These are phyloP conservation scores for Fagus sylvatica DNA, from an alignment of 306 rosid species.

Conservation along the genomic window DNA sequence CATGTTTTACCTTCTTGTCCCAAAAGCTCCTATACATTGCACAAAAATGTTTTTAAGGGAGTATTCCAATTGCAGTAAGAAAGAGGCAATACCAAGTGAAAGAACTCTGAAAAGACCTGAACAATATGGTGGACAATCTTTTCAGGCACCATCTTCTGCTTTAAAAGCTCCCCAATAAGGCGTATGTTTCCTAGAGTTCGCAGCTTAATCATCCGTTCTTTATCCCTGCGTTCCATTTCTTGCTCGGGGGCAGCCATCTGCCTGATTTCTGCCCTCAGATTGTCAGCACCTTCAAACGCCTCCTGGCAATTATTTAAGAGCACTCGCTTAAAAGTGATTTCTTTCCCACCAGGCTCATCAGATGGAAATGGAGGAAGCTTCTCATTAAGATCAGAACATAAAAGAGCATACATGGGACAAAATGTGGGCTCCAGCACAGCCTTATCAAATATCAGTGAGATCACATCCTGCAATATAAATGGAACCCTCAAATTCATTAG, in stretches of 20 bases:
- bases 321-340: no score
- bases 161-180: slow-evolving; percentile 47
- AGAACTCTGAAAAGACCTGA: slow-evolving; percentile 26
- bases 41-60: slow-evolving; percentile 4
- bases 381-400: no score
- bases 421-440: no score
- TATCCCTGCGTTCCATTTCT: slow-evolving; percentile 41
- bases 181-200: slow-evolving; percentile 47
- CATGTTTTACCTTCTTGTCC: slow-evolving; percentile 31
- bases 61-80: neutral
- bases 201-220: slow-evolving; percentile 41
- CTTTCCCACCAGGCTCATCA: no score
- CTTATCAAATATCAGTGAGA: no score
- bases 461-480: no score
- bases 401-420: no score
- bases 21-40: slow-evolving; percentile 33
- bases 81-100: neutral
- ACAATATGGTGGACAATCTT: slow-evolving; percentile 50
- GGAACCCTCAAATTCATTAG: no score
- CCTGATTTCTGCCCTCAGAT: slow-evolving; percentile 38
- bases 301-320: slow-evolving; percentile 37
- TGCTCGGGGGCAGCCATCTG: slow-evolving; percentile 44
- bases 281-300: slow-evolving; percentile 46
- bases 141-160: slow-evolving; percentile 46
- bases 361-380: no score